Evolutionary conservation across 495 filamentous ascomycete species (phyloP), one percentile per base, ranked within the genome.

Genomic region (Podospora pseudocomata): DNA sequence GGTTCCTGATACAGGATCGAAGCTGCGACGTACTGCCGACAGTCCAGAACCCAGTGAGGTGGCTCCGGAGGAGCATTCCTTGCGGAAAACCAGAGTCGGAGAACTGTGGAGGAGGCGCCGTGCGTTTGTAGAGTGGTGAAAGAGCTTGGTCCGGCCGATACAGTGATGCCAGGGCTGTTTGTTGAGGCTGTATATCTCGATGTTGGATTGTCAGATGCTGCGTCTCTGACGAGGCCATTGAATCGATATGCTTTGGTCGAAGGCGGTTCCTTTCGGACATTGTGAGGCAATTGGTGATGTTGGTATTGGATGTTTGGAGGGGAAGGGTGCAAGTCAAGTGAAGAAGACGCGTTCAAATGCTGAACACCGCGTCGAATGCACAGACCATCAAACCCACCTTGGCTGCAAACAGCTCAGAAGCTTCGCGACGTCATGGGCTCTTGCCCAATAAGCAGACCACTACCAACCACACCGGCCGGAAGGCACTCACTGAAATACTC

Each of bases 41-140:
- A 61, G 20, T 61, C 32, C 68, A 72, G 70, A 69, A 28, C 68
- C 70, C 68, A 56, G 44, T 19, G 34, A 77, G 78, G 80, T 78
- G 80, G 84, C 74, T 74, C 70, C 67, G 61, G 74, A 74, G 44
- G 78, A 83, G 55, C 86, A 86, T 88, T 86, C 86, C 85, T 85
- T 82, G 75, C 81, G 82, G 85, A 89, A 87, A 86, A 88, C 78
- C 74, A 76, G 80, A 76, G 76, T 85, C 87, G 88, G 87, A 84
- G 80, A 80, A 88, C 89, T 90, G 82, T 90, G 71, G 81, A 79
- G 87, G 84, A 83, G 88, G 89, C 85, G 88, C 69, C 73, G 78
- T 88, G 89, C 86, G 68, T 68, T 72, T 71, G 75, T 70, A 65
- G 81, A 76, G 79, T 23, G 79, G 73, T 74, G 80, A 82, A 78